Conservation (phyloP, 2,329 filamentous ascomycete species). For the Aspergillus fumigatiaffinis region DNA sequence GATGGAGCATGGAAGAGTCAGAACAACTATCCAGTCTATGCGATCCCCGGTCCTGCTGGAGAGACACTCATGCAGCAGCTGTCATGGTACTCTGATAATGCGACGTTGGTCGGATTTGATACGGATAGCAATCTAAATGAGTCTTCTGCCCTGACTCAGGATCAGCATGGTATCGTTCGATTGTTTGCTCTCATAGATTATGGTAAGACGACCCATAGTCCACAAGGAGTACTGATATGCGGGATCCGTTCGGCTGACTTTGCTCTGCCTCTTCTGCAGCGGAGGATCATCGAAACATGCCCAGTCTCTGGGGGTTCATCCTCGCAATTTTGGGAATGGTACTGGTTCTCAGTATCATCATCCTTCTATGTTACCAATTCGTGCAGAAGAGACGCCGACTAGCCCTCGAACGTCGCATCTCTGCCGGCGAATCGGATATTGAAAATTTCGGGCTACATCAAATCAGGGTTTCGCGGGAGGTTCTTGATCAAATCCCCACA, state of each 20-base stretch:
- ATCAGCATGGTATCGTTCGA: constrained; percentile 25
- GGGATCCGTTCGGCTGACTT: neutral
- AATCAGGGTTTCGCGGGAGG: constrained; percentile 67
- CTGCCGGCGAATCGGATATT: constrained; percentile 75
- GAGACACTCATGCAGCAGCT: constrained; percentile 66
- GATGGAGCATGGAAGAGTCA: constrained; percentile 65
- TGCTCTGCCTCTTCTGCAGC: neutral
- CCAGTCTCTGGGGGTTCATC: constrained; percentile 77
- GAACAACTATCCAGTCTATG: constrained; percentile 79
- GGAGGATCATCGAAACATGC: constrained; percentile 41
- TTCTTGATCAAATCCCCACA: constrained; percentile 71
- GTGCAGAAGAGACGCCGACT: constrained; percentile 69
- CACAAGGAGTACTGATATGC: constrained; percentile 10
- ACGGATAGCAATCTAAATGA: neutral
- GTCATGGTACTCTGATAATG: constrained; percentile 71
- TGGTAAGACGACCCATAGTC: constrained; percentile 37
- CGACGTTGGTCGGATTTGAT: constrained; percentile 49
- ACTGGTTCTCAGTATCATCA: constrained; percentile 58
- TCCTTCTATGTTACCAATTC: constrained; percentile 70
- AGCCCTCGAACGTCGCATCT: constrained; percentile 65
- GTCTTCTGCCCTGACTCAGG: neutral
- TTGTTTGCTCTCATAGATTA: constrained; percentile 50
- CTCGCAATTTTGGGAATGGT: constrained; percentile 79
- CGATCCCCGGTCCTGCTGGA: constrained; percentile 66
- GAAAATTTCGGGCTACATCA: constrained; percentile 82